Base-by-base conservation (phyloP, 257 asterid species). In the Penstemon davidsonii region DNA sequence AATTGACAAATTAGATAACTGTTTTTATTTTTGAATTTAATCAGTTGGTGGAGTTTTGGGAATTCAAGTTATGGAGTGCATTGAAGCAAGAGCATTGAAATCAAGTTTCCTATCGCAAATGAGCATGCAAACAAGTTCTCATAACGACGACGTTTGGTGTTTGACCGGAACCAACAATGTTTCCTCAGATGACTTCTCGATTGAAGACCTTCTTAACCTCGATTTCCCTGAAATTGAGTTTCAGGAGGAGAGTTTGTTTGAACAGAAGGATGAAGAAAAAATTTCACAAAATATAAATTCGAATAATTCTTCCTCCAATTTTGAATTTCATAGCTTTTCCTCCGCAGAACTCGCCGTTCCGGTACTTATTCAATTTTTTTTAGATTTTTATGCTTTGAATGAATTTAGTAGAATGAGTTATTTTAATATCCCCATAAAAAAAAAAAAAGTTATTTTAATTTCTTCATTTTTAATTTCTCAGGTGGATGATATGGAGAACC, bases 181-280 rank as follows among this genome's bases (percentile, higher is more conserved):
- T n/a, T 47, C 74, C 1, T 60, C 73, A 52, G 96, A 95, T 56
- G 99, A 95, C 80, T 95, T 95, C 69, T 89, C 96, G 18, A 95
- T 95, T 10, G 99, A 95, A 50, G 99, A 95, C 70, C 96, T 95
- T 13, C 90, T 95, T 36, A 91, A 95, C 80, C 92, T 95, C 51
- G 97, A 94, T 64, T 89, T 94, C 75, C 76, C 97, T 57, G 97
- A 84, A 5, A 84, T 87, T 39, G 91, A 84, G 25, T 83, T 85
- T 71, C 84, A 79, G 65, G 95, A 81, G 33, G 33, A 25, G 33
- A 25, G 33, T 25, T 25, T 25, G 0, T 71, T 72, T 4, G 71
- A 66, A 5, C 84, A 73, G 10, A 87, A 86, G 18, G 85, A 67
- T n/a, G 85, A 80, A 2, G 83, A 69, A 18, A 73, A 79, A 33